Base-by-base conservation (phyloP, 139 green algal species). In the Desmodesmus armatus region DNA sequence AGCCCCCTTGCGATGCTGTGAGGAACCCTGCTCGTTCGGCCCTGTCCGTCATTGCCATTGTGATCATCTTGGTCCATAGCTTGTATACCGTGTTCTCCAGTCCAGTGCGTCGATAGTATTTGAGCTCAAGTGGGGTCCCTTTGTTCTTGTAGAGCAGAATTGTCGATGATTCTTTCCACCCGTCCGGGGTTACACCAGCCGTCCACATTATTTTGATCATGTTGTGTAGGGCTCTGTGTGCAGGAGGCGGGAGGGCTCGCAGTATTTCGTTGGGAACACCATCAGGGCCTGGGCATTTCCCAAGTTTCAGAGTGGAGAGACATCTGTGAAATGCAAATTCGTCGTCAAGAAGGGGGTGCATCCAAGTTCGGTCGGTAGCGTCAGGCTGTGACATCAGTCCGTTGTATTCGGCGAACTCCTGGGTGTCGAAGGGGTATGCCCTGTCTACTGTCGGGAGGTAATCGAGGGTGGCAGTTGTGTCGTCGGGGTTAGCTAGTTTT, bases 51-150 rank as follows among this genome's bases (percentile, higher is more conserved):
- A 90, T 69, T 5, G 69, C 41, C 0, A 73, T 19, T 0, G 87
- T 88, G 0, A 90, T 47, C 11, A 90, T 65, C 13, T 74, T 67
- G 5, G 85, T 91, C 85, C 87, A 93, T 0, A 93, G 53, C 25
- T 90, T 93, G 79, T 91, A 91, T 2, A 87, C 41, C 1, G 87
- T 90, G 66, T 85, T 63, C 3, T 47, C 51, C 33, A 87, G 75
- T 0, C 76, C 82, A 37, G 90, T 81, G 0, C 84, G 82, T 21
- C 82, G 73, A 3, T 91, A 87, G 79, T 90, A 70, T 13, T 91
- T 25, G 2, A 83, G n/a, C 7, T 85, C 33, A 5, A 72, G 5
- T 2, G 73, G n/a, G 39, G 72, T 71, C 35, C 85, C 39, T 67
- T 87, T 88, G 25, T 49, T 7, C 44, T 93, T 91, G 15, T 78